phyloP scores from a whole-genome alignment of 805 yeast genomes.

The Ogataea minuta region DNA sequence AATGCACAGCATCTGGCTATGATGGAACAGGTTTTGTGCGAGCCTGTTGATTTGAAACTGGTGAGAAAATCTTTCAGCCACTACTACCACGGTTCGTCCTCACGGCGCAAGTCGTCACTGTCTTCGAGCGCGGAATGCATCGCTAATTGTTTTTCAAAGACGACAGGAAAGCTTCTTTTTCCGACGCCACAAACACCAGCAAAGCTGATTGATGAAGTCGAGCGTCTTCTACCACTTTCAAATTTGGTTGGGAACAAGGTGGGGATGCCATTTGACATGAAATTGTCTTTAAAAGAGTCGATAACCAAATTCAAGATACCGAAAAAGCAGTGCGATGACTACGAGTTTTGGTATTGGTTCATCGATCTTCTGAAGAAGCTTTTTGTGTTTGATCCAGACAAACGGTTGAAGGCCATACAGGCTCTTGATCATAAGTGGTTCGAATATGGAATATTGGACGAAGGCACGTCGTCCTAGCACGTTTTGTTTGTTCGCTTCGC shows the following conservation, averaged over 20 bases:
- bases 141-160: constrained; percentile 32
- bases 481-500: constrained; percentile 8
- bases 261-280: constrained; percentile 29
- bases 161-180: constrained; percentile 31
- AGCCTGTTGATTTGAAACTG: constrained; percentile 42
- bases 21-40: constrained; percentile 79
- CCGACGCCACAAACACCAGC: constrained; percentile 38
- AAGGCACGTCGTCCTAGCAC: constrained; percentile 37
- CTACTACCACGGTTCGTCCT: constrained; percentile 17
- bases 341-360: constrained; percentile 82
- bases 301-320: constrained; percentile 22
- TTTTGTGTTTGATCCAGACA: constrained; percentile 49
- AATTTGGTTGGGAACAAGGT: constrained; percentile 30
- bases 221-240: constrained; percentile 29
- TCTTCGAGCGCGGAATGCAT: constrained; percentile 21
- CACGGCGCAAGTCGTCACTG: constrained; percentile 17
- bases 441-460: constrained; percentile 56
- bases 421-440: constrained; percentile 76
- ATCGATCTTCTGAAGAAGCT: constrained; percentile 48
- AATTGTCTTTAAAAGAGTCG: constrained; percentile 26
- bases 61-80: constrained; percentile 34
- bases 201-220: constrained; percentile 38
- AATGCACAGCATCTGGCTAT: constrained; percentile 91
- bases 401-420: constrained; percentile 51
- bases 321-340: constrained; percentile 55